These are phyloP conservation scores for Euphorbia schlechtendalii DNA, from an alignment of 441 rosid genomes.

Conservation along the genomic window DNA sequence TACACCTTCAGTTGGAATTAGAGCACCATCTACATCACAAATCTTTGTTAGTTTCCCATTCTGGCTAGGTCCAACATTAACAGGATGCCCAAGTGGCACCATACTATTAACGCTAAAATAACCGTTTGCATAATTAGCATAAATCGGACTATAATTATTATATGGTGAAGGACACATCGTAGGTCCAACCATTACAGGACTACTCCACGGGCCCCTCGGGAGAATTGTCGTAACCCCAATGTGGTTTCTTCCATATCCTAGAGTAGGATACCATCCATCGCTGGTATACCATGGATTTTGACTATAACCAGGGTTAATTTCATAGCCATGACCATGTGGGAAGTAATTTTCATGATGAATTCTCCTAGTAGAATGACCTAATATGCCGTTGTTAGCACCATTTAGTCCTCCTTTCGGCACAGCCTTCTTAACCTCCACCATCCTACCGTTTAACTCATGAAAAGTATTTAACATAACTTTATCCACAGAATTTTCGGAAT, in stretches of 20 bases:
- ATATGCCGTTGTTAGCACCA: slow-evolving; percentile 16
- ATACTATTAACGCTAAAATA: slow-evolving; percentile 23
- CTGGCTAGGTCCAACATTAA: slow-evolving; percentile 20
- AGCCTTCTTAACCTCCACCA: slow-evolving; percentile 79
- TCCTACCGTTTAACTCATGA: slow-evolving; percentile 53
- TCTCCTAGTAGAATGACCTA: slow-evolving; percentile 17
- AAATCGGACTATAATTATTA: slow-evolving; percentile 19
- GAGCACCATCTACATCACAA: slow-evolving; percentile 13
- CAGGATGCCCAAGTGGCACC: slow-evolving; percentile 20
- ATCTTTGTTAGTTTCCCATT: slow-evolving; percentile 24
- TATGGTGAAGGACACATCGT: slow-evolving; percentile 30
- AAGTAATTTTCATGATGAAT: slow-evolving; percentile 25
- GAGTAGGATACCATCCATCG: slow-evolving; percentile 32
- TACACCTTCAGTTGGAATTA: slow-evolving; percentile 23
- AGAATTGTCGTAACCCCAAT: slow-evolving; percentile 25
- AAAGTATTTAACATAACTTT: slow-evolving; percentile 49
- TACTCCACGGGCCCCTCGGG: slow-evolving; percentile 32
- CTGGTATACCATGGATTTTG: slow-evolving; percentile 26
- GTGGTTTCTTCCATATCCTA: slow-evolving; percentile 27
- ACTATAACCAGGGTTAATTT: slow-evolving; percentile 24
- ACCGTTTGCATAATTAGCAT: slow-evolving; percentile 33
- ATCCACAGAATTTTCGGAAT: slow-evolving; percentile 60
- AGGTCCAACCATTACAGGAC: slow-evolving; percentile 30
- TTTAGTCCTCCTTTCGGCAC: slow-evolving; percentile 56
- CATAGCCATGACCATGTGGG: slow-evolving; percentile 31